These are phyloP conservation scores for Starmerella apis DNA, from an alignment of 805 yeast species.

Conservation along the genomic window DNA sequence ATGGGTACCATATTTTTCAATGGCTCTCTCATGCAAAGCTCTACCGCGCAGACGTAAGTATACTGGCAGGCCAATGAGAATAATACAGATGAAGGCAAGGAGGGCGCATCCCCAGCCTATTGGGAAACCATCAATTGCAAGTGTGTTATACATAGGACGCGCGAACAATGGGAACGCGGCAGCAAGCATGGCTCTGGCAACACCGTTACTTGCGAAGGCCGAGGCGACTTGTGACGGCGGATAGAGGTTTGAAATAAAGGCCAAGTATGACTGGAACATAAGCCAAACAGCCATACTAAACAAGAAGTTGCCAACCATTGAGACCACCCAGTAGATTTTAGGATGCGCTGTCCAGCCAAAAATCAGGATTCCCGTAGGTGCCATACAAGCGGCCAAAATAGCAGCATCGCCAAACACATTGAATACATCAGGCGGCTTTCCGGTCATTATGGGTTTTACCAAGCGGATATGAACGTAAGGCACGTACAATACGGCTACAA, in stretches of 20 bases:
- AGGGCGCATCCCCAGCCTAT: constrained; percentile 50
- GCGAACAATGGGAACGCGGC: constrained; percentile 58
- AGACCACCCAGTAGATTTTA: constrained; percentile 42
- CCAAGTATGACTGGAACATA: constrained; percentile 44
- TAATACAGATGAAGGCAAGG: constrained; percentile 37
- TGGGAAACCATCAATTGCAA: constrained; percentile 37
- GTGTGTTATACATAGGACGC: constrained; percentile 41
- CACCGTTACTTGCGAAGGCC: constrained; percentile 47
- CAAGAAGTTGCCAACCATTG: constrained; percentile 37
- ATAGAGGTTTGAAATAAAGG: constrained; percentile 42
- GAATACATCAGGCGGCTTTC: constrained; percentile 1
- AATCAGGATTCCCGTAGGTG: constrained; percentile 46
- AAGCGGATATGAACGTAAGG: constrained; percentile 8
- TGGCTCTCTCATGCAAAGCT: constrained; percentile 9
- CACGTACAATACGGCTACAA: constrained; percentile 30
- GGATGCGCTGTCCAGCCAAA: constrained; percentile 48
- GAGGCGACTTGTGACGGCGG: constrained; percentile 42
- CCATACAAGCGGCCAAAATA: constrained; percentile 36
- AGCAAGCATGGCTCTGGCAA: constrained; percentile 43
- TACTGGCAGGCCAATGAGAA: constrained; percentile 41
- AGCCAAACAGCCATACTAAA: constrained; percentile 37
- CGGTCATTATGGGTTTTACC: constrained; percentile 5
- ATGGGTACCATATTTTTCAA: constrained; percentile 11
- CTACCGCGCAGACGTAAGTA: constrained; percentile 16
- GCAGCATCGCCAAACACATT: constrained; percentile 26